These are phyloP conservation scores for Fusarium mundagurra DNA, from an alignment of 2,329 filamentous ascomycete species.

Conservation along the genomic window DNA sequence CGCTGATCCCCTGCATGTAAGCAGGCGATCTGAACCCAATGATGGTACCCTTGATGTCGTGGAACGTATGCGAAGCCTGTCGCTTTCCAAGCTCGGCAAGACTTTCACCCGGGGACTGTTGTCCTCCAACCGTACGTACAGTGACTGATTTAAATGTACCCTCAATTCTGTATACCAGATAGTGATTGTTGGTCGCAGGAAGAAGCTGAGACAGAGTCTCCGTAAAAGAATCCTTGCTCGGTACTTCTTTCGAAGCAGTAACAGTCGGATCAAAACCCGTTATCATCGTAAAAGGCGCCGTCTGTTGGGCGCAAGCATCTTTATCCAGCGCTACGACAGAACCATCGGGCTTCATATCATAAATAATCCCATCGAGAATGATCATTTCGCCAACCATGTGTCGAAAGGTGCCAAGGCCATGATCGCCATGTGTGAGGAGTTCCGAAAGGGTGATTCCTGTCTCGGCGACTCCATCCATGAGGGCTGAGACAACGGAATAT, in stretches of 20 bases:
- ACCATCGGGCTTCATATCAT: constrained; percentile 30
- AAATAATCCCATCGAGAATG: constrained; percentile 24
- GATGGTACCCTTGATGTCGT: not conserved
- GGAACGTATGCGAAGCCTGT: constrained; percentile 16
- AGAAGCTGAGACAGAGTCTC: not conserved
- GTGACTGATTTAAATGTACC: constrained; percentile 14
- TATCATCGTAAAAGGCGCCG: constrained; percentile 27
- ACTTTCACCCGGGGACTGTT: constrained; percentile 13
- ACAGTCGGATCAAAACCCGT: constrained; percentile 1
- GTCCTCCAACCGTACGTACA: constrained; percentile 21
- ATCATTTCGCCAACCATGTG: constrained; percentile 38
- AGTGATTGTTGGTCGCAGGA: constrained; percentile 14
- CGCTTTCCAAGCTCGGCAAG: constrained; percentile 27
- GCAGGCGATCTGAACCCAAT: constrained; percentile 23
- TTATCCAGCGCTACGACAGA: constrained; percentile 2
- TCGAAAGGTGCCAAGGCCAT: constrained; percentile 35
- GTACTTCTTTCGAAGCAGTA: not conserved
- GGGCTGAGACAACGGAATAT: constrained; percentile 33
- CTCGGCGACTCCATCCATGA: constrained; percentile 34
- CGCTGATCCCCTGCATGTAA: constrained; percentile 30
- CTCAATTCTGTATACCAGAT: constrained; percentile 2
- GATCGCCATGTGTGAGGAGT: constrained; percentile 19
- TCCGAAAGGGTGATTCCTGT: constrained; percentile 23
- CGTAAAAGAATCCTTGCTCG: not conserved
- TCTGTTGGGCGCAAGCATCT: not conserved